Evolutionary conservation across 2,329 filamentous ascomycete species (phyloP).

Genomic region (Bipolaris victoriae): DNA sequence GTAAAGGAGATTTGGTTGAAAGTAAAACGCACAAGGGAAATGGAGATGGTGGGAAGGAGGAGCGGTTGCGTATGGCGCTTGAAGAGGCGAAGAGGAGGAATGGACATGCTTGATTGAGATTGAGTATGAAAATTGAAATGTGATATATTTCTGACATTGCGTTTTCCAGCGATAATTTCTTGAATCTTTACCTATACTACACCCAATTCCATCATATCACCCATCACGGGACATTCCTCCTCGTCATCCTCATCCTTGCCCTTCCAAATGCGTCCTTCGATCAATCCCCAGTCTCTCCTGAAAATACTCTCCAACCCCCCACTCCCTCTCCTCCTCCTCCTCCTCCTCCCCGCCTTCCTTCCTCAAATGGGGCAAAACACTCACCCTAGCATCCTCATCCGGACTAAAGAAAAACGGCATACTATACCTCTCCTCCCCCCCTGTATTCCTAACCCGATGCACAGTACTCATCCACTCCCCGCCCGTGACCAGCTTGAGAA

Average conservation of each 20-base stretch:
- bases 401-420: conserved; percentile 52
- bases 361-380: conserved; percentile 39
- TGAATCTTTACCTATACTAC: too few species aligned
- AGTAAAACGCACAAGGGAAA: conserved; percentile 34
- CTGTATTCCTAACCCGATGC: conserved; percentile 50
- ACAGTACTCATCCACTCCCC: conserved; percentile 51
- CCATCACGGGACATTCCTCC: background rate
- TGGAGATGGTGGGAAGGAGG: conserved; percentile 49
- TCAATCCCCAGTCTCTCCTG: conserved; percentile 41
- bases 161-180: too few species aligned
- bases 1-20: conserved; percentile 22
- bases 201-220: background rate
- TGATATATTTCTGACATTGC: too few species aligned
- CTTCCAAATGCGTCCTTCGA: conserved; percentile 40
- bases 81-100: conserved; percentile 63
- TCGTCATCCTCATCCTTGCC: conserved; percentile 1
- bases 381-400: conserved; percentile 43
- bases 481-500: conserved; percentile 51
- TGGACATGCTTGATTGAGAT: conserved; percentile 35
- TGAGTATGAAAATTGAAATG: too few species aligned
- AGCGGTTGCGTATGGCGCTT: conserved; percentile 57
- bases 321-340: conserved; percentile 35
- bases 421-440: conserved; percentile 49
- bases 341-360: conserved; percentile 32
- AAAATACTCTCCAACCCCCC: conserved; percentile 44